Conservation (phyloP, 352 stramenopile species). For the Phytophthora cajani region DNA sequence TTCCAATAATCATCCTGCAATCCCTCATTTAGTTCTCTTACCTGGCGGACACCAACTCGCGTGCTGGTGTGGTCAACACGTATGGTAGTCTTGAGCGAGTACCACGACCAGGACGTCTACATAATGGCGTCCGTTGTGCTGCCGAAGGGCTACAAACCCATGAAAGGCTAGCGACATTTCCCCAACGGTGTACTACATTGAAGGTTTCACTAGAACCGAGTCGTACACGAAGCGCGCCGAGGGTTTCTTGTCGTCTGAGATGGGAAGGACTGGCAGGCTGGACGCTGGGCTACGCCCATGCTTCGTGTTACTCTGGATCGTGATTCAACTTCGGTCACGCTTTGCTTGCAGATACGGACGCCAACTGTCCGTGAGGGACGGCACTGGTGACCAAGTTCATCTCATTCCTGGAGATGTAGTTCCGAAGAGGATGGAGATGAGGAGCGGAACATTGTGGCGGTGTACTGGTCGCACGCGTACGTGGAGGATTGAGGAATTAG, state of each 20-base stretch:
- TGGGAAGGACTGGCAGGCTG: constrained; percentile 66
- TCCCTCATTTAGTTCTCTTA: too few species aligned
- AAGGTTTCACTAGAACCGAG: constrained; percentile 78
- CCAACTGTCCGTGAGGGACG: constrained; percentile 71
- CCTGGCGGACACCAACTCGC: too few species aligned
- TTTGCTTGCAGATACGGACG: constrained; percentile 71
- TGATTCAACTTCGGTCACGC: constrained; percentile 81
- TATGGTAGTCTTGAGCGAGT: constrained; percentile 48
- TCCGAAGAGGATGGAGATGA: too few species aligned
- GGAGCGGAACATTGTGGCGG: too few species aligned
- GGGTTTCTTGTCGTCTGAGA: constrained; percentile 67
- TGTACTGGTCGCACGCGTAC: too few species aligned
- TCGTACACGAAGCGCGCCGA: constrained; percentile 66
- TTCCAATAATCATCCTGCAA: too few species aligned
- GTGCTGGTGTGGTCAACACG: too few species aligned
- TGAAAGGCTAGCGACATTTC: constrained; percentile 33
- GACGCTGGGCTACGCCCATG: constrained; percentile 66
- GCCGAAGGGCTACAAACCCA: constrained; percentile 56
- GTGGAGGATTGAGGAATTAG: too few species aligned
- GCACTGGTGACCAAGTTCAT: constrained; percentile 79
- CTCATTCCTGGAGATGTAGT: constrained; percentile 54
- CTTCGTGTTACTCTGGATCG: constrained; percentile 76
- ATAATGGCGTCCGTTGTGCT: constrained; percentile 75
- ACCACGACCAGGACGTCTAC: constrained; percentile 68
- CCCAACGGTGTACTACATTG: constrained; percentile 80